phyloP scores from a whole-genome alignment of 257 asterid genomes.

The Fraxinus excelsior region DNA sequence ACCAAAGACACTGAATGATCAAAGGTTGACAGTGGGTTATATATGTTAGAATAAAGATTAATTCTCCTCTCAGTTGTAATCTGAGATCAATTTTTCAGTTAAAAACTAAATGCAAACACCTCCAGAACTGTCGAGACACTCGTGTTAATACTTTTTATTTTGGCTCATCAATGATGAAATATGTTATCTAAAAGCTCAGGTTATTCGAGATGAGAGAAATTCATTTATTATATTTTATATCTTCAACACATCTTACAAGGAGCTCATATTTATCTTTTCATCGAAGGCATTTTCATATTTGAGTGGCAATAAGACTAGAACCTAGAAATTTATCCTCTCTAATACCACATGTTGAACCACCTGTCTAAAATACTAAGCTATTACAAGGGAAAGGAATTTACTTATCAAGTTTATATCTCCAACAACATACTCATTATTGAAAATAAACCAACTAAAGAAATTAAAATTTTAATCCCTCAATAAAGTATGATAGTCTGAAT shows the following conservation, averaged over 20 bases:
- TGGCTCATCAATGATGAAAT: background rate
- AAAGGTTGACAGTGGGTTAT: too few relatives aligned
- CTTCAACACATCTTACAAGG: background rate
- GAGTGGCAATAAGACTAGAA: background rate
- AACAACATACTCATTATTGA: background rate
- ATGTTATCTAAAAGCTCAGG: background rate
- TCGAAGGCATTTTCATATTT: background rate
- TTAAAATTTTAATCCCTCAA: too few relatives aligned
- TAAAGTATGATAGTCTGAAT: background rate
- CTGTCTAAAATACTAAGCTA: background rate
- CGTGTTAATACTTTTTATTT: background rate
- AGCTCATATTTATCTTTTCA: too few relatives aligned
- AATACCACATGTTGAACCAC: background rate
- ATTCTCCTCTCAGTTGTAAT: background rate
- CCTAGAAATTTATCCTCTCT: background rate
- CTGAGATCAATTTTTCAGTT: background rate
- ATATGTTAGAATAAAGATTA: too few relatives aligned
- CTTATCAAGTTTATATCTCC: background rate
- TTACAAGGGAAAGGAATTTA: background rate
- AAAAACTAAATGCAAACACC: background rate
- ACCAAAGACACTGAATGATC: background rate
- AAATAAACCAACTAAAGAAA: slow-evolving; percentile 14
- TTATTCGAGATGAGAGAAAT: background rate
- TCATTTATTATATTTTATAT: background rate
- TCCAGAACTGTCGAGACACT: background rate